Conservation (phyloP, 1,284 basidiomycete genomes). For the Sphaerobolus stellatus region DNA sequence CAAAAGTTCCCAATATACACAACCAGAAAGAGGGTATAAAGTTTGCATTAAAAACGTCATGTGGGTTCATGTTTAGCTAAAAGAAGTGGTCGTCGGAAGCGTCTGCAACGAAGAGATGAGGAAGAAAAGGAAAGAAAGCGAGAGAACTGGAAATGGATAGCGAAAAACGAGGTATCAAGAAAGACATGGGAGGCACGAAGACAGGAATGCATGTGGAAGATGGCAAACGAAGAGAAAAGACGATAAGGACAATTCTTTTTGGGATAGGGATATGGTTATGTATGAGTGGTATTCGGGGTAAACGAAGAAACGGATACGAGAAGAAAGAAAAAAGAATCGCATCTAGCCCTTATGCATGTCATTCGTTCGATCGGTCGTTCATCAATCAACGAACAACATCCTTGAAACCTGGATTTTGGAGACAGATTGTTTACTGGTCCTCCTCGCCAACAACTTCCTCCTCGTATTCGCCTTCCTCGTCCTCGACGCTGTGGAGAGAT, state of each 20-base stretch:
- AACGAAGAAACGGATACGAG: conserved; percentile 14
- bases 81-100: no score
- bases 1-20: no score
- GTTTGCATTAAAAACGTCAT: no score
- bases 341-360: background rate
- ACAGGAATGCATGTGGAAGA: no score
- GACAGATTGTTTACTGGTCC: conserved; percentile 44
- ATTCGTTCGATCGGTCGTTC: background rate
- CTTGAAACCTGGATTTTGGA: no score
- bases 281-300: background rate
- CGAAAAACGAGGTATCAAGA: no score
- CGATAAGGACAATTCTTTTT: background rate
- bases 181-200: no score
- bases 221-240: background rate
- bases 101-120: no score
- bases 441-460: conserved; percentile 64
- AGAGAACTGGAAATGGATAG: no score
- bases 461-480: conserved; percentile 76
- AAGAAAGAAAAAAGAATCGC: conserved; percentile 18
- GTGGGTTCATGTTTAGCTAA: no score
- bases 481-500: conserved; percentile 56
- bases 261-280: background rate
- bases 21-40: no score
- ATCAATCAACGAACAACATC: conserved; percentile 5
- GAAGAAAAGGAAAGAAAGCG: no score